Evolutionary conservation across 1,284 basidiomycete genomes (phyloP).

Genomic region (Cryptococcus sp.): DNA sequence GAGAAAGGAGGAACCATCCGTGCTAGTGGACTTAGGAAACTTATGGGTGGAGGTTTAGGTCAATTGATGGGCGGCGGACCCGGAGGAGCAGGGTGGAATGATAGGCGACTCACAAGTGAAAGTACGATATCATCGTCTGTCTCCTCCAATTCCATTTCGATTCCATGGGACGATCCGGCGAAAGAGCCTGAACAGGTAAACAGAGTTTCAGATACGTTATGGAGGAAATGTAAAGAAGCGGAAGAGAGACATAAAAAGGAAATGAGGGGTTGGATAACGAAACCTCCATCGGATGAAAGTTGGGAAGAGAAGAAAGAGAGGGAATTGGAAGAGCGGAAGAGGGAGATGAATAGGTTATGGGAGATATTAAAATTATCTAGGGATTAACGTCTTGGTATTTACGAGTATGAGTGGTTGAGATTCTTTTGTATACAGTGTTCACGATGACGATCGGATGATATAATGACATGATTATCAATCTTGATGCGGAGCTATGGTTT

Average conservation of each 20-base stretch:
- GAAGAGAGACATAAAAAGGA: conserved; percentile 74
- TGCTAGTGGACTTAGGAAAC: conserved; percentile 9
- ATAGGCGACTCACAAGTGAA: conserved; percentile 54
- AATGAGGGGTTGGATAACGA: conserved; percentile 66
- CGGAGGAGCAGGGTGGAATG: neutral
- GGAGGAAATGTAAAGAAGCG: conserved; percentile 65
- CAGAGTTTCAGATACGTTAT: conserved; percentile 64
- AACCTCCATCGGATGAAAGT: neutral
- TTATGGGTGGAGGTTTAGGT: conserved; percentile 10
- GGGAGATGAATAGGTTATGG: neutral
- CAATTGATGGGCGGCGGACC: neutral
- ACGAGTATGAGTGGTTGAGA: no score
- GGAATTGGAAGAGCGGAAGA: neutral
- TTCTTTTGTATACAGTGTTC: no score
- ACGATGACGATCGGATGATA: no score
- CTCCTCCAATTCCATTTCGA: no score
- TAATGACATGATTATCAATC: no score
- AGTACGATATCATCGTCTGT: conserved; percentile 48
- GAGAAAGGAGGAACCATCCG: conserved; percentile 64
- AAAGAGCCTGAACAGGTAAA: neutral
- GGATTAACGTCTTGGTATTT: no score
- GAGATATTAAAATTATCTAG: no score
- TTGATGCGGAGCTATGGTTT: no score
- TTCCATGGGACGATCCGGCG: neutral
- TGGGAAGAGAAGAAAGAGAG: neutral